Evolutionary conservation across 2,329 filamentous ascomycete genomes (phyloP).

Genomic region (Metarhizium robertsii): DNA sequence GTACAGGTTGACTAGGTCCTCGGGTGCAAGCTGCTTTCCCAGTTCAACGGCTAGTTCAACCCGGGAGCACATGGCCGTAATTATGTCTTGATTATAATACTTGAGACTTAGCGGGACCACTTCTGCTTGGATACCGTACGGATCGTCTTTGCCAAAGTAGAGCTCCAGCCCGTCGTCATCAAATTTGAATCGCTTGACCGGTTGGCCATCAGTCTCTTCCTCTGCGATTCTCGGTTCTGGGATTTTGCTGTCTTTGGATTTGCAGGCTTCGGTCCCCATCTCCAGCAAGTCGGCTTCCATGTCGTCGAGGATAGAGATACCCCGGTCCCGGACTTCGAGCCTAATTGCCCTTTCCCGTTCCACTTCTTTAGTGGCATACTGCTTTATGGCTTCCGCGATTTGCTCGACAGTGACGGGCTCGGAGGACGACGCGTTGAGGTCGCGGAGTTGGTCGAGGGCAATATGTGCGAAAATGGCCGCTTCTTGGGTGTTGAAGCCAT

Average conservation of each 20-base stretch:
- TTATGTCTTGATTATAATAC: conserved; percentile 27
- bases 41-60: conserved; percentile 46
- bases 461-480: conserved; percentile 13
- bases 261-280: neutral
- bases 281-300: conserved; percentile 7
- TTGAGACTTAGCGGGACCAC: conserved; percentile 8
- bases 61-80: conserved; percentile 32
- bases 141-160: conserved; percentile 20
- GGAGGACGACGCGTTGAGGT: conserved; percentile 5
- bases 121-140: conserved; percentile 13
- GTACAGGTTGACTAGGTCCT: conserved; percentile 56
- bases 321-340: conserved; percentile 2
- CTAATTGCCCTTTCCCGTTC: conserved; percentile 4
- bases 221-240: conserved; percentile 7
- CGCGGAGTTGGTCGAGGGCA: conserved; percentile 12
- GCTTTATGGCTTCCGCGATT: conserved; percentile 13
- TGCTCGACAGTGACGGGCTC: conserved; percentile 10
- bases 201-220: conserved; percentile 7
- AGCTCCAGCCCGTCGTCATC: conserved; percentile 14
- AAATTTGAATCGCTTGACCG: conserved; percentile 20
- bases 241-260: conserved; percentile 2
- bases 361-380: conserved; percentile 11
- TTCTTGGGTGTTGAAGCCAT: conserved; percentile 12
- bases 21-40: conserved; percentile 41
- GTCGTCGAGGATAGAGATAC: conserved; percentile 7